These are phyloP conservation scores for Saccharomyces jurei DNA, from an alignment of 805 yeast species.

Conservation along the genomic window DNA sequence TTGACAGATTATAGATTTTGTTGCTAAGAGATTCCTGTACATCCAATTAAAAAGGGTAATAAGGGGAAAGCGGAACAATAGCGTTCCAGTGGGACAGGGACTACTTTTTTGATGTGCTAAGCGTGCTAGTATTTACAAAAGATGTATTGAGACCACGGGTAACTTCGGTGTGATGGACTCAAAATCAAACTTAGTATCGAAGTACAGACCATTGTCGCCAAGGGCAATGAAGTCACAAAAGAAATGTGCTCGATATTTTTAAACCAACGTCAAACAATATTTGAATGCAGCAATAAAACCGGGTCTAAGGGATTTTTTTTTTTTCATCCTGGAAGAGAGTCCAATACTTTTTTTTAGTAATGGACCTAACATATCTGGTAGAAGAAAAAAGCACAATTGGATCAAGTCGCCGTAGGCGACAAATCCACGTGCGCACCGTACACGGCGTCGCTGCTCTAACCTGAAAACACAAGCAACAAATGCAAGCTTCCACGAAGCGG, in stretches of 20 bases:
- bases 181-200: slow-evolving; percentile 55
- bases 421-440: slow-evolving; percentile 84
- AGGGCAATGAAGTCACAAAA: slow-evolving; percentile 93
- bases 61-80: slow-evolving; percentile 30
- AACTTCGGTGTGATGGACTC: slow-evolving; percentile 40
- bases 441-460: slow-evolving; percentile 37
- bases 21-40: slow-evolving; percentile 75
- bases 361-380: slow-evolving; percentile 61
- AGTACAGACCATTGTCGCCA: slow-evolving; percentile 79
- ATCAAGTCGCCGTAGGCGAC: slow-evolving; percentile 29
- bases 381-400: slow-evolving; percentile 40
- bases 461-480: slow-evolving; percentile 16
- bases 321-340: slow-evolving; percentile 97
- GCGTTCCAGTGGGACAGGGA: slow-evolving; percentile 64
- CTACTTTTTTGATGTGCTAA: slow-evolving; percentile 63
- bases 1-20: slow-evolving; percentile 61
- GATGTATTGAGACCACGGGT: slow-evolving; percentile 42
- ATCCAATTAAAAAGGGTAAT: slow-evolving; percentile 44
- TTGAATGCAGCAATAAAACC: slow-evolving; percentile 73
- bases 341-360: slow-evolving; percentile 68
- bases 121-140: slow-evolving; percentile 59
- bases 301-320: slow-evolving; percentile 76
- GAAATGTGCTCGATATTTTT: slow-evolving; percentile 65
- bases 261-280: slow-evolving; percentile 71
- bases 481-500: slow-evolving; percentile 72